Conservation (phyloP, 257 asterid genomes). For the Ligustrum vulgare region DNA sequence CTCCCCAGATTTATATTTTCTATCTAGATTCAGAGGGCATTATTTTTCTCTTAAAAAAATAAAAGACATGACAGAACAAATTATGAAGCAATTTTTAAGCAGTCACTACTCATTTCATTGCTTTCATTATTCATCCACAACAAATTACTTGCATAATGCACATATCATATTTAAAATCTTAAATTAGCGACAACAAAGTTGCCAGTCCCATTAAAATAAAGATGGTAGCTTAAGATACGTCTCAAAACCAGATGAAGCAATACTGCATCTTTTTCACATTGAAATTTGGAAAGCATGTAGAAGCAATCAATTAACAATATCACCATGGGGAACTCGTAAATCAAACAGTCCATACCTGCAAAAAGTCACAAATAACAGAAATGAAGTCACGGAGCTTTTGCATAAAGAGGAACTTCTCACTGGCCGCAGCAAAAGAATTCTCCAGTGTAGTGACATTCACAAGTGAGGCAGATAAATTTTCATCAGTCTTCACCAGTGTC, state of each 20-base stretch:
- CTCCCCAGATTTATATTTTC: too few relatives aligned
- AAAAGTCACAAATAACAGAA: slow-evolving; percentile 88
- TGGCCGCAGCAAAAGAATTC: slow-evolving; percentile 76
- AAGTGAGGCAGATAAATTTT: slow-evolving; percentile 74
- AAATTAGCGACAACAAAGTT: neutral
- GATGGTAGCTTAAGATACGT: neutral
- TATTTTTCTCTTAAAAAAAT: too few relatives aligned
- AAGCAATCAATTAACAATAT: slow-evolving; percentile 21
- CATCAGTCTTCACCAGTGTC: slow-evolving; percentile 66
- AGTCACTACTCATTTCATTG: too few relatives aligned
- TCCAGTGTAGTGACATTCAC: slow-evolving; percentile 67
- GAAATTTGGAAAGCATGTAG: slow-evolving; percentile 18
- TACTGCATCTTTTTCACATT: slow-evolving; percentile 8
- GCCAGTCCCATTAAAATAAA: neutral
- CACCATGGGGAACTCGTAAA: slow-evolving; percentile 28
- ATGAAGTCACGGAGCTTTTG: slow-evolving; percentile 98
- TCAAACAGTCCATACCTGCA: slow-evolving; percentile 77
- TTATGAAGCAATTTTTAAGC: too few relatives aligned
- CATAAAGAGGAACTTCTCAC: slow-evolving; percentile 98
- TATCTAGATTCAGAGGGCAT: too few relatives aligned
- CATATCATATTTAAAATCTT: neutral
- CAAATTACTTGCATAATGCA: too few relatives aligned
- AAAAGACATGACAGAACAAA: neutral
- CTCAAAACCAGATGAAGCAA: slow-evolving; percentile 10
- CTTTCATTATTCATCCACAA: too few relatives aligned